These are phyloP conservation scores for Syzygium malaccense DNA, from an alignment of 441 rosid species.

Conservation along the genomic window DNA sequence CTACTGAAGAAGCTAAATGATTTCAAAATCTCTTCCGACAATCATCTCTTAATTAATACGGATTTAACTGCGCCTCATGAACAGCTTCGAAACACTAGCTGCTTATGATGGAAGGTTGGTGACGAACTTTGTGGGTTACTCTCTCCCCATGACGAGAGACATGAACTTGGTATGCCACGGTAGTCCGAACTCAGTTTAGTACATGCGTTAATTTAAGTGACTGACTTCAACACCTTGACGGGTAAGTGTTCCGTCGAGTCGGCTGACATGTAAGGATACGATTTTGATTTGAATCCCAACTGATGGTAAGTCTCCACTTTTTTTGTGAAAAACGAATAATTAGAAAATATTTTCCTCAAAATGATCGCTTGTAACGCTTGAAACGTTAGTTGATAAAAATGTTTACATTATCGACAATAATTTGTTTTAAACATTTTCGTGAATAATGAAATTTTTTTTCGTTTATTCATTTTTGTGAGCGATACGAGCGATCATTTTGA, in stretches of 20 bases:
- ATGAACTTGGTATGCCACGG: neutral
- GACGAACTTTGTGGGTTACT: neutral
- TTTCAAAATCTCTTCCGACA: neutral
- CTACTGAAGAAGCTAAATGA: neutral
- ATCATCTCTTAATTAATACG: neutral
- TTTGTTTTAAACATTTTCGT: fast-evolving
- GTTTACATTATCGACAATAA: neutral
- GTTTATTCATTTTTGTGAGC: fast-evolving
- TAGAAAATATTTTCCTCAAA: fast-evolving
- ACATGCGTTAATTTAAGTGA: too few species aligned
- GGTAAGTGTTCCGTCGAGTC: neutral
- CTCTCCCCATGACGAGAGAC: neutral
- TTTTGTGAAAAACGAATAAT: too few species aligned
- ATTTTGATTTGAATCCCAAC: neutral
- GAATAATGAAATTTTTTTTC: fast-evolving
- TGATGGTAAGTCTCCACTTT: too few species aligned
- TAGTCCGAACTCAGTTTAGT: neutral
- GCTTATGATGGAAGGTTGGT: neutral
- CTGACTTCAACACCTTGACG: neutral
- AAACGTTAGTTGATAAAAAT: neutral
- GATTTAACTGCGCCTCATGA: neutral
- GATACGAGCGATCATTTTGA: too few species aligned
- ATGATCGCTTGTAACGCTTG: fast-evolving
- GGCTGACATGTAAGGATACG: neutral
- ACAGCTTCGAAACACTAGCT: neutral